phyloP scores from a whole-genome alignment of 768 basidiomycete genomes.

The Tricholoma flavovirens region DNA sequence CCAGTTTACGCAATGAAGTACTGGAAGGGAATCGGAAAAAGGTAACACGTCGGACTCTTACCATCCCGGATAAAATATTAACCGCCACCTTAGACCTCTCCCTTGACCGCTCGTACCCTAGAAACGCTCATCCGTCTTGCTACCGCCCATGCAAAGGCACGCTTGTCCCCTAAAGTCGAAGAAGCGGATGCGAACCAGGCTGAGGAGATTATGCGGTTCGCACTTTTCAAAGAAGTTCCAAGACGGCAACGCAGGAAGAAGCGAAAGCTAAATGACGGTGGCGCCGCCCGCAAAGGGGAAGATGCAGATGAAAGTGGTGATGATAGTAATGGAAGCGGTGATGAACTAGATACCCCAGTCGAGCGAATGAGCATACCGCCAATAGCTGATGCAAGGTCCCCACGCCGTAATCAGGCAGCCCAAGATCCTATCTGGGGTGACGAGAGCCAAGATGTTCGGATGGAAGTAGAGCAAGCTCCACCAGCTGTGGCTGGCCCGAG shows the following conservation, averaged over 20 bases:
- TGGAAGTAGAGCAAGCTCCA: conserved; percentile 42
- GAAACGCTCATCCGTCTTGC: conserved; percentile 98
- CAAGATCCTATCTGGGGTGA: conserved; percentile 64
- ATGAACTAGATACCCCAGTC: conserved; percentile 32
- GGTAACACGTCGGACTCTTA: conserved; percentile 33
- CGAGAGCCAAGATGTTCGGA: conserved; percentile 59
- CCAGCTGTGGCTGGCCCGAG: conserved; percentile 28
- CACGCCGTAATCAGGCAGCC: conserved; percentile 25
- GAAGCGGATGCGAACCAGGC: conserved; percentile 83
- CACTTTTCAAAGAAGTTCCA: conserved; percentile 95
- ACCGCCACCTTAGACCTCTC: conserved; percentile 68
- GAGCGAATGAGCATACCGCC: conserved; percentile 48
- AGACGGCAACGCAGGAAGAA: conserved; percentile 79
- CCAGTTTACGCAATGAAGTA: conserved; percentile 86
- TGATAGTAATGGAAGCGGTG: conserved; percentile 48
- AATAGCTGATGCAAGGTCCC: conserved; percentile 18
- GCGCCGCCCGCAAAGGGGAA: conserved; percentile 42
- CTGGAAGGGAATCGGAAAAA: conserved; percentile 86
- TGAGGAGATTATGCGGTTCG: conserved; percentile 94
- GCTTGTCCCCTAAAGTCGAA: conserved; percentile 81
- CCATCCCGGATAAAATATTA: conserved; percentile 8
- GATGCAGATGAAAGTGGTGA: conserved; percentile 46
- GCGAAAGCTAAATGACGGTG: conserved; percentile 75
- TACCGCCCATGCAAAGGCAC: conserved; percentile 95
- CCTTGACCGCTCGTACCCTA: conserved; percentile 95